phyloP scores from a whole-genome alignment of 768 basidiomycete genomes.

The Rickenella mellea region DNA sequence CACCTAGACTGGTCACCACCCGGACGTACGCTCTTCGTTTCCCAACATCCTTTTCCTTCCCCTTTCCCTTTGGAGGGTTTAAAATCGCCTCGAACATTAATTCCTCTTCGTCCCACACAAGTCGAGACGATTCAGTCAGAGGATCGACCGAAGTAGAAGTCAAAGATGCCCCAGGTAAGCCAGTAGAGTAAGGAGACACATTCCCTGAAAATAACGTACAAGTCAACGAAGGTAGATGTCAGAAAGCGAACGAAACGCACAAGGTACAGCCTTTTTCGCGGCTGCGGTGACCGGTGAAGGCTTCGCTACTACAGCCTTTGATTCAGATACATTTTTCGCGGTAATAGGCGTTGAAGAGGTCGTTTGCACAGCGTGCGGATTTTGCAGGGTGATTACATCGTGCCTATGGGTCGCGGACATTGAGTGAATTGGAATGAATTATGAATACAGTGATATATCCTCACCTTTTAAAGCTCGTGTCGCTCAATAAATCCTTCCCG shows the following conservation, averaged over 20 bases:
- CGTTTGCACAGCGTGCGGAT: conserved; percentile 69
- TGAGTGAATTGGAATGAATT: not conserved
- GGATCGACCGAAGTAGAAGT: conserved; percentile 90
- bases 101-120: conserved; percentile 99
- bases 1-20: conserved; percentile 90
- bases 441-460: conserved; percentile 5
- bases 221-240: not conserved
- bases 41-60: conserved; percentile 88
- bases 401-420: conserved; percentile 32
- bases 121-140: conserved; percentile 56
- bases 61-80: conserved; percentile 71
- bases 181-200: conserved; percentile 83
- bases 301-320: conserved; percentile 24
- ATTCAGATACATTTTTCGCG: conserved; percentile 21
- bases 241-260: conserved; percentile 27
- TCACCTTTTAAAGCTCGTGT: conserved; percentile 81
- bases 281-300: conserved; percentile 22
- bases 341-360: conserved; percentile 20
- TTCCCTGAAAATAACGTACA: conserved; percentile 48
- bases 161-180: conserved; percentile 83
- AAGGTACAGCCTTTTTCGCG: conserved; percentile 53
- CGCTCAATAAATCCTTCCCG: conserved; percentile 77
- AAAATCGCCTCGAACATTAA: conserved; percentile 95
- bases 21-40: conserved; percentile 91
- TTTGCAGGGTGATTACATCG: conserved; percentile 92